Evolutionary conservation across 2,329 filamentous ascomycete genomes (phyloP).

Genomic region (Exophiala sp.): DNA sequence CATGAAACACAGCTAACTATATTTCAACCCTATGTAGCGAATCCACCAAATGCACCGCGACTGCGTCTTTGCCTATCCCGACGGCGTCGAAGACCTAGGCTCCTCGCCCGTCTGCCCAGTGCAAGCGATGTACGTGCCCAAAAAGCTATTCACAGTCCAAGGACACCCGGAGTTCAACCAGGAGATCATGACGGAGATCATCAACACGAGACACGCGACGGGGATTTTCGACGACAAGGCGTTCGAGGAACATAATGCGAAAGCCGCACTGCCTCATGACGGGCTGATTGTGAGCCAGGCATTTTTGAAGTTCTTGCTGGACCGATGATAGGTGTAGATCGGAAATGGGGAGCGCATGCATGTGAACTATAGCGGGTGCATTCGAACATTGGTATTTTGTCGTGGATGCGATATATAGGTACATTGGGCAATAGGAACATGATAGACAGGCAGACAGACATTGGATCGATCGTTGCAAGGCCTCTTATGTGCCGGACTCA

Average conservation of each 20-base stretch:
- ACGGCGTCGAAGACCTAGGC: conserved; percentile 57
- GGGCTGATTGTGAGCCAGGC: conserved; percentile 67
- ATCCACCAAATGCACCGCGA: conserved; percentile 87
- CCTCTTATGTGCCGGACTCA: too few species aligned
- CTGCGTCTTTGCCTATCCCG: conserved; percentile 60
- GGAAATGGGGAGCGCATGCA: too few species aligned
- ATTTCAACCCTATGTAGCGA: conserved; percentile 26
- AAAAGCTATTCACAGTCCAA: conserved; percentile 67
- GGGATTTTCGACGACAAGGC: conserved; percentile 66
- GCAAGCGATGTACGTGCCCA: conserved; percentile 71
- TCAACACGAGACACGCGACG: conserved; percentile 56
- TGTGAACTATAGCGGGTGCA: too few species aligned
- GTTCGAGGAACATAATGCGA: conserved; percentile 61
- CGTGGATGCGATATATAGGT: too few species aligned
- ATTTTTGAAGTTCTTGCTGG: conserved; percentile 70
- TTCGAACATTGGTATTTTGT: too few species aligned
- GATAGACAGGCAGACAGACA: too few species aligned
- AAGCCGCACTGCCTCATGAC: conserved; percentile 66
- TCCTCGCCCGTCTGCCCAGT: conserved; percentile 61
- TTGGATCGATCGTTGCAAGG: too few species aligned
- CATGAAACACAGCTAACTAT: too few species aligned
- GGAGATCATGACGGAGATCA: conserved; percentile 63
- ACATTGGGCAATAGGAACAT: too few species aligned
- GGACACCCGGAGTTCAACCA: conserved; percentile 79
- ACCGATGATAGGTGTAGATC: conserved; percentile 35